phyloP scores from a whole-genome alignment of 2,329 filamentous ascomycete species.

The Colletotrichum scovillei region DNA sequence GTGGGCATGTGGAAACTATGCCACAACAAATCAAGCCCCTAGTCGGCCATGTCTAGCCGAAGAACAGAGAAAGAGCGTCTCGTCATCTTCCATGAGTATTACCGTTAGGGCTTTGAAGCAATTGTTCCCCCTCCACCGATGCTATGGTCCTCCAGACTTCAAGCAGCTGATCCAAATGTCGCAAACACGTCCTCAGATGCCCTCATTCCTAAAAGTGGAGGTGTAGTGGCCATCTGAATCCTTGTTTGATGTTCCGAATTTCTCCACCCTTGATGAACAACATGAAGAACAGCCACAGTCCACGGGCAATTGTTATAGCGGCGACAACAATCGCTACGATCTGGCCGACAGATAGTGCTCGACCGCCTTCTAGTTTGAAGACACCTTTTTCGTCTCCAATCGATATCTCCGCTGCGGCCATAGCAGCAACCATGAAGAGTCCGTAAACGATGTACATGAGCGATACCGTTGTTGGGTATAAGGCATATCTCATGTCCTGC shows the following conservation, averaged over 20 bases:
- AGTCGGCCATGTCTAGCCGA: too few species aligned
- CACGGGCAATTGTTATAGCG: background rate
- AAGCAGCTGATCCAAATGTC: too few species aligned
- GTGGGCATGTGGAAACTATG: too few species aligned
- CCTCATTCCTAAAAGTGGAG: too few species aligned
- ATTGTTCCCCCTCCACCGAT: too few species aligned
- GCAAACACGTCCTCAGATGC: too few species aligned
- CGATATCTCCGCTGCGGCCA: background rate
- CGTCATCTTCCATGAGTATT: too few species aligned
- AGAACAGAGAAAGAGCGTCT: too few species aligned
- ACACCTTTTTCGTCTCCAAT: background rate
- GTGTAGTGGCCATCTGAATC: background rate
- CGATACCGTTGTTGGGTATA: background rate
- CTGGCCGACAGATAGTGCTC: background rate
- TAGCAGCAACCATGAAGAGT: background rate
- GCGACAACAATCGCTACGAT: slow-evolving; percentile 7
- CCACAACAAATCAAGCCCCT: too few species aligned
- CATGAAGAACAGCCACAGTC: background rate
- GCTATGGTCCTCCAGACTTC: too few species aligned
- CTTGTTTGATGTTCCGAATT: background rate
- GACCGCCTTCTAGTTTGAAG: background rate
- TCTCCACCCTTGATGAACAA: background rate
- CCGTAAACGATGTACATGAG: background rate
- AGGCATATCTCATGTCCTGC: accelerated
- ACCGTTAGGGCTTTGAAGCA: too few species aligned